Evolutionary conservation across 495 filamentous ascomycete species (phyloP).

Genomic region (Letharia columbiana): DNA sequence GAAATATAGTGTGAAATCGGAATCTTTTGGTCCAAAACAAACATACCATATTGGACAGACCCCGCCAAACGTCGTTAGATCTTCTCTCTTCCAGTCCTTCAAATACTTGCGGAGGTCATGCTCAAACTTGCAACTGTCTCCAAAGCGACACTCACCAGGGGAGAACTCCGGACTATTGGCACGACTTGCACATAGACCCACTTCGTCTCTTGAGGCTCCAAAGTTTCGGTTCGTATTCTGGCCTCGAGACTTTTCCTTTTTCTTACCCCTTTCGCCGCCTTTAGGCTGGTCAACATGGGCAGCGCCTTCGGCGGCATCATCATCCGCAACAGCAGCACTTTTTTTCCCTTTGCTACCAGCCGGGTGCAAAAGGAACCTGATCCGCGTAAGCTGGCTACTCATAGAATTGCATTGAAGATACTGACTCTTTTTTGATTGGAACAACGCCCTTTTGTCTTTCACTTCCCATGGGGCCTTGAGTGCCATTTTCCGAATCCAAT

Average conservation of each 20-base stretch:
- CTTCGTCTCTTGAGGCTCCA: conserved; percentile 65
- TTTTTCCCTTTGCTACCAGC: conserved; percentile 16
- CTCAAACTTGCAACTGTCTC: conserved; percentile 64
- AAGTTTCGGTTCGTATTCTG: conserved; percentile 87
- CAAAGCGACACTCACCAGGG: conserved; percentile 60
- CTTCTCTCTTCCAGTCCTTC: conserved; percentile 67
- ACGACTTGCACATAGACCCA: conserved; percentile 68
- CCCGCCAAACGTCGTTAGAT: conserved; percentile 64
- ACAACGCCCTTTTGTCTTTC: conserved; percentile 60
- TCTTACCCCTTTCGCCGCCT: conserved; percentile 42
- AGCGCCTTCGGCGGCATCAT: conserved; percentile 64
- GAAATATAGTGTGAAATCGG: background rate
- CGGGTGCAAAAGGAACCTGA: conserved; percentile 50
- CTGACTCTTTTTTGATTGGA: conserved; percentile 77
- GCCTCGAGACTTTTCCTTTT: conserved; percentile 61
- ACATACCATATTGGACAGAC: conserved; percentile 62
- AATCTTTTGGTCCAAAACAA: background rate
- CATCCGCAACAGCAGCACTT: conserved; percentile 32
- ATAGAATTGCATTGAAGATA: conserved; percentile 12
- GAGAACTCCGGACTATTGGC: conserved; percentile 64
- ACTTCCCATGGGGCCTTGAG: conserved; percentile 27
- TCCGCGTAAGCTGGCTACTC: conserved; percentile 18
- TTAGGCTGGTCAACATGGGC: conserved; percentile 36
- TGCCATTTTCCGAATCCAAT: conserved; percentile 34
- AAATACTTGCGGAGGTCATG: conserved; percentile 83